Percentiles rank a stretch among this genome's conserved stretches.
Evolutionary conservation across 768 basidiomycete genomes (phyloP).

Genomic region (Strobilomyces confusus): DNA sequence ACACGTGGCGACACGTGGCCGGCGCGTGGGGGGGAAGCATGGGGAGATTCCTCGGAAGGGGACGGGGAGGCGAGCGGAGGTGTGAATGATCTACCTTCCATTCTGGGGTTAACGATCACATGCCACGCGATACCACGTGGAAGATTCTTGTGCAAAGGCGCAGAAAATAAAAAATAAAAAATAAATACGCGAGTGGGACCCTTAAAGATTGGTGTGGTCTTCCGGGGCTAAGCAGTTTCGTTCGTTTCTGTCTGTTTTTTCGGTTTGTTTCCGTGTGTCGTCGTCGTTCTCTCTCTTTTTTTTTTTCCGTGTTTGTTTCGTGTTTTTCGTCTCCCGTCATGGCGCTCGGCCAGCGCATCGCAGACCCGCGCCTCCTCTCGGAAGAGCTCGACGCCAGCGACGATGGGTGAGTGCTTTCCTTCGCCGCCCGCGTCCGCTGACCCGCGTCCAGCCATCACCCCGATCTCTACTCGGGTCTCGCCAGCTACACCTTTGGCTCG

Average conservation of each 20-base stretch:
- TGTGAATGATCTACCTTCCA: background rate
- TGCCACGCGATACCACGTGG: slow-evolving; percentile 27
- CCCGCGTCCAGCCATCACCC: background rate
- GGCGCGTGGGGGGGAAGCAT: background rate
- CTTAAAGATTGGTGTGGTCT: slow-evolving; percentile 1
- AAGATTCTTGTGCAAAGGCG: slow-evolving; percentile 7
- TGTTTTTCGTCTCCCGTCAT: slow-evolving; percentile 20
- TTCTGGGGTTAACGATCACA: slow-evolving; percentile 3
- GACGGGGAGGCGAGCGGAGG: background rate
- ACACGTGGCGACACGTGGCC: slow-evolving; percentile 21
- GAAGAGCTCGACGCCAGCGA: slow-evolving; percentile 21
- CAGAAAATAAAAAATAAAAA: slow-evolving; percentile 2
- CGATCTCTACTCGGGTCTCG: slow-evolving; percentile 37
- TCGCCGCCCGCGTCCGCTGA: background rate
- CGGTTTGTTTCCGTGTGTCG: background rate
- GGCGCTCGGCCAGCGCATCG: slow-evolving; percentile 27
- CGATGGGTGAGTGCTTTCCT: slow-evolving; percentile 1
- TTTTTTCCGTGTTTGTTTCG: background rate
- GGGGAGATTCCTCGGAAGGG: slow-evolving; percentile 1
- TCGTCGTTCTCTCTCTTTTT: background rate
- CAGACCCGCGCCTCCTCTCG: slow-evolving; percentile 27
- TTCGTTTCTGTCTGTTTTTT: background rate
- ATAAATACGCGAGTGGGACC: background rate
- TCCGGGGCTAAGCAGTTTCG: background rate
- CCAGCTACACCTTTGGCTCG: slow-evolving; percentile 42